Conservation (phyloP, 495 filamentous ascomycete species). For the Aspergillus incahuasiensis region DNA sequence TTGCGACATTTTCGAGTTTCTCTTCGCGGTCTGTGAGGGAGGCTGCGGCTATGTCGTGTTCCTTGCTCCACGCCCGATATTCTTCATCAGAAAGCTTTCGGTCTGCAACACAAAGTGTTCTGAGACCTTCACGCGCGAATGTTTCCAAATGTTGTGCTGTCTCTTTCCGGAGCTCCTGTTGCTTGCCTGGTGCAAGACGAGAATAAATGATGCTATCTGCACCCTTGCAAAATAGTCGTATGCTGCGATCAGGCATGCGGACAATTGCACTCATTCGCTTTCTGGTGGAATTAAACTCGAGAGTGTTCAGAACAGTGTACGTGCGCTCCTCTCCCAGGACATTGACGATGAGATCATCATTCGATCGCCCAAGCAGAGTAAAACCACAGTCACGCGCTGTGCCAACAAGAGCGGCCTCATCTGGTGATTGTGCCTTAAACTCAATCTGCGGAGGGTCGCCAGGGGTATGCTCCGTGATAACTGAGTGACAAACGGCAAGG, state of each 20-base stretch:
- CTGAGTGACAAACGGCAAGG: conserved; percentile 91
- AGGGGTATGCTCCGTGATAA: conserved; percentile 84
- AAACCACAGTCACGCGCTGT: conserved; percentile 96
- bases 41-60: conserved; percentile 82
- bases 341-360: conserved; percentile 77
- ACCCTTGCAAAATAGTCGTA: conserved; percentile 94
- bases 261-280: conserved; percentile 99
- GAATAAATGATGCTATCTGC: conserved; percentile 98
- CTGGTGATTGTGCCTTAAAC: conserved; percentile 96
- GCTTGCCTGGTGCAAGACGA: conserved; percentile 77
- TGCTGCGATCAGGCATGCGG: conserved; percentile 88
- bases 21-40: conserved; percentile 86
- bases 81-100: conserved; percentile 77
- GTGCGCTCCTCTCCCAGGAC: conserved; percentile 78
- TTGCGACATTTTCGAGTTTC: conserved; percentile 85
- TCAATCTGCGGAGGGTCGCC: conserved; percentile 86
- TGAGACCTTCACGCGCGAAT: conserved; percentile 91
- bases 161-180: conserved; percentile 70
- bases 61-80: conserved; percentile 77
- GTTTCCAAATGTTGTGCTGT: conserved; percentile 95
- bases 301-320: conserved; percentile 85
- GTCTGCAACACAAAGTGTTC: conserved; percentile 94
- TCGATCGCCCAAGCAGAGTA: conserved; percentile 78
- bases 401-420: conserved; percentile 91
- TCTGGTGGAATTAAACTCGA: conserved; percentile 95